Evolutionary conservation across 129 eudicot genomes (phyloP).

Genomic region (Dittrichia graveolens): DNA sequence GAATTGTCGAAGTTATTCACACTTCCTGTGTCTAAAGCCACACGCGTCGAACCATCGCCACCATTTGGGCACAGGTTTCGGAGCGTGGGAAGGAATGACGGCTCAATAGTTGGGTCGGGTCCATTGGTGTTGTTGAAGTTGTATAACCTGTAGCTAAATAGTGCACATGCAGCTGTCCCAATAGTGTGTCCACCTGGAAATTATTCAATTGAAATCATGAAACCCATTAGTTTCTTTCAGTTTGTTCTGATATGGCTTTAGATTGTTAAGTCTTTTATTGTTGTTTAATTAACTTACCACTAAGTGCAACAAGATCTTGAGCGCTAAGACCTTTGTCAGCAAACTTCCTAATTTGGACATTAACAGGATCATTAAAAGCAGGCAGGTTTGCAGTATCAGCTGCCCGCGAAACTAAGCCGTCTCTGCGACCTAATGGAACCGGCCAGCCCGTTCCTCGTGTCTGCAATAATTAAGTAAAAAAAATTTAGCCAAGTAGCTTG

Average conservation of each 20-base stretch:
- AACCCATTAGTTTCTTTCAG: background rate
- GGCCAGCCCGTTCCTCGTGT: constrained; percentile 50
- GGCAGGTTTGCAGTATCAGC: constrained; percentile 60
- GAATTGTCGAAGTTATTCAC: constrained; percentile 47
- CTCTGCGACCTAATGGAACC: constrained; percentile 73
- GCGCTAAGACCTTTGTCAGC: constrained; percentile 49
- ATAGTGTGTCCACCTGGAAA: constrained; percentile 69
- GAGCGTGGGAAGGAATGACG: constrained; percentile 52
- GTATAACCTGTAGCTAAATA: constrained; percentile 65
- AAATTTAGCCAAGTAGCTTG: too few species aligned
- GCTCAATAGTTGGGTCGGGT: constrained; percentile 57
- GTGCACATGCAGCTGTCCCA: constrained; percentile 65
- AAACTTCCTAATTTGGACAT: constrained; percentile 48
- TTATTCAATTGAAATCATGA: background rate
- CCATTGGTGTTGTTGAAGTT: constrained; percentile 49
- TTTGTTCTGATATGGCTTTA: background rate
- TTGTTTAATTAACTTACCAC: constrained; percentile 44
- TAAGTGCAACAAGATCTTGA: constrained; percentile 73
- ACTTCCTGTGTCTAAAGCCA: constrained; percentile 60
- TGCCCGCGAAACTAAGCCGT: constrained; percentile 68
- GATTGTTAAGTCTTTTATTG: background rate
- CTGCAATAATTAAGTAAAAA: constrained; percentile 26
- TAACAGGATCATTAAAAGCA: constrained; percentile 46
- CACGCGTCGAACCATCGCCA: constrained; percentile 43
- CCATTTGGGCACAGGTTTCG: constrained; percentile 54